Conservation (phyloP, 495 filamentous ascomycete genomes). For the Penicillium dipodomyicola region DNA sequence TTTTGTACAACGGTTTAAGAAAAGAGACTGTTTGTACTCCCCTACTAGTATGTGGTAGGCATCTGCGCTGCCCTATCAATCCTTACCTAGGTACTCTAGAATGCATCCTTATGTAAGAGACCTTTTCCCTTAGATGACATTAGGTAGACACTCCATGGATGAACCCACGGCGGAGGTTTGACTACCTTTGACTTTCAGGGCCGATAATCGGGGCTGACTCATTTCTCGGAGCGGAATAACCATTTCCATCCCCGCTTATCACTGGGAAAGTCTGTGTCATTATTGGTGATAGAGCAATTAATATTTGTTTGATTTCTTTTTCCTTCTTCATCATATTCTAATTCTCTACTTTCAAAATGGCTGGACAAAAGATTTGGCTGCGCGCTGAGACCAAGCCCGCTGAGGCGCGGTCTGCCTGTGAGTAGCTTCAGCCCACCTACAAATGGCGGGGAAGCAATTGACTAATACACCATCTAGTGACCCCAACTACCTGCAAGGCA, state of each 20-base stretch:
- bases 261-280: constrained; percentile 36
- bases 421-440: constrained; percentile 22
- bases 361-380: constrained; percentile 48
- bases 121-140: neutral
- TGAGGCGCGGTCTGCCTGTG: constrained; percentile 49
- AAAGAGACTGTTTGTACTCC: neutral
- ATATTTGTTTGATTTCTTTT: constrained; percentile 6
- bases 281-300: constrained; percentile 12
- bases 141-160: neutral
- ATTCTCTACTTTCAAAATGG: constrained; percentile 30
- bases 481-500: constrained; percentile 69
- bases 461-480: constrained; percentile 36
- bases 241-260: constrained; percentile 33
- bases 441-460: constrained; percentile 10
- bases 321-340: constrained; percentile 12
- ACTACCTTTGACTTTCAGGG: neutral
- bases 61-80: neutral
- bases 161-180: neutral
- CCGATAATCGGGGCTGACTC: constrained; percentile 34
- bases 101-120: neutral
- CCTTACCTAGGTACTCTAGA: neutral
- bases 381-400: constrained; percentile 51
- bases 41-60: neutral
- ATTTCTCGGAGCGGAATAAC: constrained; percentile 41
- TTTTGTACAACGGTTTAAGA: neutral